phyloP scores from a whole-genome alignment of 805 yeast genomes.

The Jamesozyma piceae region DNA sequence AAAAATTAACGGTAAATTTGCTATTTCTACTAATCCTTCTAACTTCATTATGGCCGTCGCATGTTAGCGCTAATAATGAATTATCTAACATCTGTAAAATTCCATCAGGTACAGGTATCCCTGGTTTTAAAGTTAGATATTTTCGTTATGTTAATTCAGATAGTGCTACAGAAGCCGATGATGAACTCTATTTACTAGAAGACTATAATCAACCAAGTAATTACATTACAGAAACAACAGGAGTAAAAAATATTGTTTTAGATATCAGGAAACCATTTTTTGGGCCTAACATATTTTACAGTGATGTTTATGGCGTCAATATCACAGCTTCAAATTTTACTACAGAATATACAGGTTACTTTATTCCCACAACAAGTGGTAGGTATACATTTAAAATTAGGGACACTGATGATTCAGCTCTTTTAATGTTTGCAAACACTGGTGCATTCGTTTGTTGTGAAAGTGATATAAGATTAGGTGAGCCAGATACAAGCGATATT shows the following conservation, averaged over 20 bases:
- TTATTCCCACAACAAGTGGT: slow-evolving; percentile 26
- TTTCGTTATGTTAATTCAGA: not conserved
- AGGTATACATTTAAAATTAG: slow-evolving; percentile 20
- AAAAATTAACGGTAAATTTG: not conserved
- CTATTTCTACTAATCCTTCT: not conserved
- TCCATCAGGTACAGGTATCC: not conserved
- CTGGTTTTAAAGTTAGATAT: not conserved
- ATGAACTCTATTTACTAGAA: not conserved
- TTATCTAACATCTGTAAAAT: not conserved
- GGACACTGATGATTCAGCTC: slow-evolving; percentile 28
- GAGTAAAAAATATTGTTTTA: not conserved
- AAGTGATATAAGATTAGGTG: not conserved
- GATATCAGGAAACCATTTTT: not conserved
- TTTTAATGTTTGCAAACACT: slow-evolving; percentile 18
- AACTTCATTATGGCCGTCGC: not conserved
- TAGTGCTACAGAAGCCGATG: not conserved
- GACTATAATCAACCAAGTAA: not conserved
- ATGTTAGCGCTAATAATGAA: not conserved
- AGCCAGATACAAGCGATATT: not conserved
- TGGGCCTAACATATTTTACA: too few relatives aligned
- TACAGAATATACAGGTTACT: slow-evolving; percentile 25
- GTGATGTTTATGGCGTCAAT: not conserved
- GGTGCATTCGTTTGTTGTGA: slow-evolving; percentile 21
- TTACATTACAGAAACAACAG: not conserved
- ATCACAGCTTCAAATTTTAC: slow-evolving; percentile 13